Base-by-base conservation (phyloP, 495 filamentous ascomycete genomes). In the Entonaema liquescens region DNA sequence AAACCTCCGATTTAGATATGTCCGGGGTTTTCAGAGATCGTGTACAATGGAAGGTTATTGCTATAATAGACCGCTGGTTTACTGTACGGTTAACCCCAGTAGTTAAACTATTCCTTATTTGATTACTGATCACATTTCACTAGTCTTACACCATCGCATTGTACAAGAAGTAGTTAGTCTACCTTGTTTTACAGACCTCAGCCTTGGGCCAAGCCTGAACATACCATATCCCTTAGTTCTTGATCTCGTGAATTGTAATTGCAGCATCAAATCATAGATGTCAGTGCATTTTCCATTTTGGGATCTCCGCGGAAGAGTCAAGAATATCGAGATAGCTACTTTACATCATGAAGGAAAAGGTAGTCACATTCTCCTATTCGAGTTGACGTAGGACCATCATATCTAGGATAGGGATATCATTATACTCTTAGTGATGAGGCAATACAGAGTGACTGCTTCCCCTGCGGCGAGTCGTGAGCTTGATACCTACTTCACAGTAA, bases 101-200 rank as follows among this genome's bases (percentile, higher is more conserved):
- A 49, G 5, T 7, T 2, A 7, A 15, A 21, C 11, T 19, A 36
- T 42, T 61, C 17, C 25, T 63, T 59, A 56, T 64, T 54, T 62
- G 70, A 73, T 73, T 69, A 73, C 62, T 73, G 70, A 73, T 73
- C 65, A 33, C 42, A 58, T 64, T 49, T 67, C 36, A 29, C 38
- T 72, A 54, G 49, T 44, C 57, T 60, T 62, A 66, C 70, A 68
- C 65, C 49, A 31, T 29, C 23, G 21, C 59, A 52, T 42, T 35
- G 52, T 59, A 11, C 36, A 40, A 26, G 47, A 59, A 21, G 17
- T 19, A 33, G 25, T 40, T 40, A 33, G 8, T 29, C n/a, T 28
- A 12, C 26, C 23, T 55, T 28, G 42, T 59, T 62, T 57, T 52
- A 26, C 28, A n/a, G 26, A 42, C 40, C 23, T 40, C 61, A 68